Percentiles rank a stretch among this genome's conserved stretches.
phyloP scores from a whole-genome alignment of 2,329 filamentous ascomycete species.

The Chrysoporthe austroafricana region DNA sequence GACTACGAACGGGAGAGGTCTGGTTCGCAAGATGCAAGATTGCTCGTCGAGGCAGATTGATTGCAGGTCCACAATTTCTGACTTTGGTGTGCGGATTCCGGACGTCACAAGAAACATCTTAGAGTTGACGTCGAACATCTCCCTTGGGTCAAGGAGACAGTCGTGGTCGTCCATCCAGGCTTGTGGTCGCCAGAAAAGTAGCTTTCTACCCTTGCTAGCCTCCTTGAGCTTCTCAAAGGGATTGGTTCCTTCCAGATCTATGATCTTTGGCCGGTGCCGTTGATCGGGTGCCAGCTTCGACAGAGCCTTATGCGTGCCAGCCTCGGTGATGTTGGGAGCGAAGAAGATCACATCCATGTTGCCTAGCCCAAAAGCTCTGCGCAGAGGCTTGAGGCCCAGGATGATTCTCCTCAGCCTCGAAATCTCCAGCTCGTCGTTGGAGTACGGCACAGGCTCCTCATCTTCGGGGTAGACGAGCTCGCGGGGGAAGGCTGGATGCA shows the following conservation, averaged over 20 bases:
- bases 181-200: constrained; percentile 34
- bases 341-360: constrained; percentile 33
- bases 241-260: constrained; percentile 27
- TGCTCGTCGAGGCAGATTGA: constrained; percentile 16
- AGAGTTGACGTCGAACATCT: constrained; percentile 33
- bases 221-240: constrained; percentile 23
- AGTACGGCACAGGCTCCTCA: constrained; percentile 33
- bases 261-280: constrained; percentile 28
- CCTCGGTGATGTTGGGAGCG: constrained; percentile 30
- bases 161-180: constrained; percentile 33
- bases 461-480: constrained; percentile 33
- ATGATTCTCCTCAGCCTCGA: constrained; percentile 31
- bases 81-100: constrained; percentile 31
- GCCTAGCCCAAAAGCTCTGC: constrained; percentile 32
- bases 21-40: constrained; percentile 22
- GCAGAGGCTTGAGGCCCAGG: constrained; percentile 33
- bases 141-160: constrained; percentile 31
- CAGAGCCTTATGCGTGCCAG: constrained; percentile 29
- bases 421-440: constrained; percentile 28
- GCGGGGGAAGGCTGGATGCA: constrained; percentile 32
- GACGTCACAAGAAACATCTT: constrained; percentile 32
- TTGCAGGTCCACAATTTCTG: constrained; percentile 27
- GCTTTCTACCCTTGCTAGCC: constrained; percentile 25
- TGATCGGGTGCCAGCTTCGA: constrained; percentile 31
- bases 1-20: constrained; percentile 32